phyloP scores from a whole-genome alignment of 2,329 filamentous ascomycete species.

The Penicillium janthinellum region DNA sequence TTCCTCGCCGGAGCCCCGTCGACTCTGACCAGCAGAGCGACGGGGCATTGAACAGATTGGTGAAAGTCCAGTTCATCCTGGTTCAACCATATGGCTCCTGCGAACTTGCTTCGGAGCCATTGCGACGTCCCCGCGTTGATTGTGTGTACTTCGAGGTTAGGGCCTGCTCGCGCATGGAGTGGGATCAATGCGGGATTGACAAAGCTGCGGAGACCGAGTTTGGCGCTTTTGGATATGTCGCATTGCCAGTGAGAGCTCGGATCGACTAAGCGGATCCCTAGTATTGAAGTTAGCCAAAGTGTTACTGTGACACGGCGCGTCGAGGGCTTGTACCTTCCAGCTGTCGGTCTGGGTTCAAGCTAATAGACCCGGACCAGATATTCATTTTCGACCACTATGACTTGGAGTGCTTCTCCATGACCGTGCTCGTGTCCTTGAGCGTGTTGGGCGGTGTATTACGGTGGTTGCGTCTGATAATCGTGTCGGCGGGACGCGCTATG shows the following conservation, averaged over 20 bases:
- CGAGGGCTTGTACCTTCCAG: slow-evolving; percentile 33
- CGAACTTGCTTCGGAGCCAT: slow-evolving; percentile 44
- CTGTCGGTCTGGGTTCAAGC: slow-evolving; percentile 27
- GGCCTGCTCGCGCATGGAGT: slow-evolving; percentile 43
- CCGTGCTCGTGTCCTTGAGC: slow-evolving; percentile 11
- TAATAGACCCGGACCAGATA: slow-evolving; percentile 42
- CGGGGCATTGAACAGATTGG: slow-evolving; percentile 40
- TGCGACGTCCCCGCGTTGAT: slow-evolving; percentile 33
- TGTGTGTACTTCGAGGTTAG: slow-evolving; percentile 44
- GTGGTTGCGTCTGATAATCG: background rate
- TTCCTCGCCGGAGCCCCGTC: slow-evolving; percentile 23
- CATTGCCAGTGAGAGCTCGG: slow-evolving; percentile 36
- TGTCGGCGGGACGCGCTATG: slow-evolving; percentile 18
- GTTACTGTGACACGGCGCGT: slow-evolving; percentile 10
- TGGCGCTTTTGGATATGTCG: slow-evolving; percentile 37
- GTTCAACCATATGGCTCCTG: slow-evolving; percentile 38
- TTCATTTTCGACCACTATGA: slow-evolving; percentile 35
- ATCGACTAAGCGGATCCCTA: slow-evolving; percentile 40
- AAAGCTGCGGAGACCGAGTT: slow-evolving; percentile 37
- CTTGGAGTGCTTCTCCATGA: slow-evolving; percentile 15
- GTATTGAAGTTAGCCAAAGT: slow-evolving; percentile 16
- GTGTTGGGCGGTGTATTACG: background rate
- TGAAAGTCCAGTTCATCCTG: slow-evolving; percentile 34
- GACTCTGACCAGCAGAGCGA: slow-evolving; percentile 41
- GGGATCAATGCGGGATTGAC: slow-evolving; percentile 46